Percentiles rank a stretch among this genome's conserved stretches.
Conservation (phyloP, 768 basidiomycete genomes). For the Cyclocybe cylindracea region DNA sequence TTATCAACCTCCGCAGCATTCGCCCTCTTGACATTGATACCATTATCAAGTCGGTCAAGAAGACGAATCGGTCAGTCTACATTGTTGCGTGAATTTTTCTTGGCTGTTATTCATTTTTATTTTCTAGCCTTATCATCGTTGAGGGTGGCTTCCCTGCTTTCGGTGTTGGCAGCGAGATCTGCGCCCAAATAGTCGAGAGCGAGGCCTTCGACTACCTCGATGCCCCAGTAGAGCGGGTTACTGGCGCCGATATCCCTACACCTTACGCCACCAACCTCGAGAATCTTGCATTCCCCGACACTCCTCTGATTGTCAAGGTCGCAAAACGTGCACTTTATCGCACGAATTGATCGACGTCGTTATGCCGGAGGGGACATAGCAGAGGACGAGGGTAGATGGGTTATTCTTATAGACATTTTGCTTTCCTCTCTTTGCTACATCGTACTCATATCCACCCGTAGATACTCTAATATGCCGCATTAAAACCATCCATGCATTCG, state of each 20-base stretch:
- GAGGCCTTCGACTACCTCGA: conserved; percentile 99
- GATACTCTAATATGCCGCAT: conserved; percentile 28
- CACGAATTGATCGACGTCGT: conserved; percentile 58
- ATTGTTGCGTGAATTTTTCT: neutral
- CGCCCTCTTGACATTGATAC: conserved; percentile 98
- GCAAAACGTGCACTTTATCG: conserved; percentile 92
- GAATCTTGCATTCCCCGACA: conserved; percentile 91
- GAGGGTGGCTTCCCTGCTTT: conserved; percentile 99
- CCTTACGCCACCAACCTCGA: conserved; percentile 94
- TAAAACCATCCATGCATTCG: conserved; percentile 22
- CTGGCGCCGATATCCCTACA: conserved; percentile 97
- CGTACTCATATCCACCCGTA: conserved; percentile 26
- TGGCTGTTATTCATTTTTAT: neutral
- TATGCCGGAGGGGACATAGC: conserved; percentile 4
- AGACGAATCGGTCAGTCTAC: conserved; percentile 83
- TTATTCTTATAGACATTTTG: conserved; percentile 21
- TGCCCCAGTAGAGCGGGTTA: conserved; percentile 96
- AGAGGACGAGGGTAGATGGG: conserved; percentile 10
- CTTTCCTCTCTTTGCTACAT: conserved; percentile 19
- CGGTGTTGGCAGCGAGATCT: conserved; percentile 98
- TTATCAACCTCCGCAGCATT: conserved; percentile 95
- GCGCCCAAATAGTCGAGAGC: conserved; percentile 95
- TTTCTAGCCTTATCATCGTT: conserved; percentile 78
- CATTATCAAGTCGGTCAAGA: conserved; percentile 96
- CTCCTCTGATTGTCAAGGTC: conserved; percentile 88